A percentile compares a stretch with the other conserved stretches of the same genome.
phyloP scores from a whole-genome alignment of 176 grass and related monocot genomes.

The Aegilops sharonensis region DNA sequence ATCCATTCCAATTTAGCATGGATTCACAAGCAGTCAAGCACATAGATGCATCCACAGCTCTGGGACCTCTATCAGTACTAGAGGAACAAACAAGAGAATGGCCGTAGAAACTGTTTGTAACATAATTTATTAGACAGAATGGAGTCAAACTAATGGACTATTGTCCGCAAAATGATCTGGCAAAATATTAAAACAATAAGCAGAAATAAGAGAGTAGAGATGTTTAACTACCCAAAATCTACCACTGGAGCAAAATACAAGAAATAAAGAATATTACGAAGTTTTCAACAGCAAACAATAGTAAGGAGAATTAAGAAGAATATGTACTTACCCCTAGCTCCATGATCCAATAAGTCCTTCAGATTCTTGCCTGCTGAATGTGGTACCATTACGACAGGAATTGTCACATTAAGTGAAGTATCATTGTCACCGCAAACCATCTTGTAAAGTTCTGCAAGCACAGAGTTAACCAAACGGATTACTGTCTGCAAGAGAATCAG shows the following conservation, averaged over 20 bases:
- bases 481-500: conserved; percentile 5
- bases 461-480: conserved; percentile 6
- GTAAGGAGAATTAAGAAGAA: conserved; percentile 17
- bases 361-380: conserved; percentile 81
- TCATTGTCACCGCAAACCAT: conserved; percentile 95
- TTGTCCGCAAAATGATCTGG: too few species aligned
- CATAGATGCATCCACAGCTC: neutral
- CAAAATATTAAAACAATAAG: too few species aligned
- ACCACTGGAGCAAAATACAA: too few species aligned
- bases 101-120: too few species aligned
- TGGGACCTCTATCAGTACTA: too few species aligned
- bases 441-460: conserved; percentile 85
- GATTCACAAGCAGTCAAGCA: neutral
- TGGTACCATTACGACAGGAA: conserved; percentile 90
- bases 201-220: too few species aligned
- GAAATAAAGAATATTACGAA: too few species aligned
- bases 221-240: too few species aligned
- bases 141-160: too few species aligned
- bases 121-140: too few species aligned
- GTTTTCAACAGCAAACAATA: neutral
- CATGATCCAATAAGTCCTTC: conserved; percentile 49
- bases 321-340: conserved; percentile 44
- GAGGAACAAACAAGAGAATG: too few species aligned
- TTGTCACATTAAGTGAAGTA: conserved; percentile 82
- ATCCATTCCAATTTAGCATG: too few species aligned